Evolutionary conservation across 495 filamentous ascomycete genomes (phyloP).

Genomic region (Aspergillus homomorphus): DNA sequence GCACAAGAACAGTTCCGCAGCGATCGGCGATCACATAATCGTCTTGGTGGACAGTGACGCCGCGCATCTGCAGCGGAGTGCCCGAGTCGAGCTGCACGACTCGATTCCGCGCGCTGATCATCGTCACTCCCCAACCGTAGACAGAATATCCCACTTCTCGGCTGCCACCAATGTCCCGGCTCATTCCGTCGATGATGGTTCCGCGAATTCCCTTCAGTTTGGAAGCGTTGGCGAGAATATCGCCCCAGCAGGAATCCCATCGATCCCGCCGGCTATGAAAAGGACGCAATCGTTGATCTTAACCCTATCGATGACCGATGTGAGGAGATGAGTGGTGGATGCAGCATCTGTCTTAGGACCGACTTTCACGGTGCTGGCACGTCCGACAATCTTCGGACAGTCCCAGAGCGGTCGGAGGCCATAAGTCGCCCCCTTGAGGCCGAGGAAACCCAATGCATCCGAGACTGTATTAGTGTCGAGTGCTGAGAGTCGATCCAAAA

Average conservation of each 20-base stretch:
- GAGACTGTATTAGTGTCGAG: slow-evolving; percentile 25
- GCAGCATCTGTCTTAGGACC: slow-evolving; percentile 13
- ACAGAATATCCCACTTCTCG: slow-evolving; percentile 18
- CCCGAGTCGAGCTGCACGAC: slow-evolving; percentile 19
- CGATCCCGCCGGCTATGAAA: slow-evolving; percentile 21
- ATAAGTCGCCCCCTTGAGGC: slow-evolving; percentile 22
- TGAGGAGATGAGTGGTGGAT: slow-evolving; percentile 17
- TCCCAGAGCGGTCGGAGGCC: slow-evolving; percentile 23
- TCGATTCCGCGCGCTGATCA: slow-evolving; percentile 23
- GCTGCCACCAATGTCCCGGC: slow-evolving; percentile 23
- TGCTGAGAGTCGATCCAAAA: slow-evolving; percentile 14
- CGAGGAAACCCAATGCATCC: slow-evolving; percentile 21
- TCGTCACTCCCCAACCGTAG: slow-evolving; percentile 22
- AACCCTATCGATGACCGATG: slow-evolving; percentile 20
- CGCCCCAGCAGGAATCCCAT: slow-evolving; percentile 24
- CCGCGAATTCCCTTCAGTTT: slow-evolving; percentile 19
- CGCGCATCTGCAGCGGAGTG: slow-evolving; percentile 15
- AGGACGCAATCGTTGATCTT: slow-evolving; percentile 21
- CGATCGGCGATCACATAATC: slow-evolving; percentile 25
- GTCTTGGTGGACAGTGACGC: slow-evolving; percentile 19
- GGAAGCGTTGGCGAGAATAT: slow-evolving; percentile 25
- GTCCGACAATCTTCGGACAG: slow-evolving; percentile 25
- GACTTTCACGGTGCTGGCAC: slow-evolving; percentile 21
- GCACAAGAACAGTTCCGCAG: slow-evolving; percentile 21
- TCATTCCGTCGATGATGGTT: slow-evolving; percentile 27